A percentile compares a stretch with the other conserved stretches of the same genome.
Evolutionary conservation across 331 rosid genomes (phyloP).

Genomic region (Pyrus hybrid): DNA sequence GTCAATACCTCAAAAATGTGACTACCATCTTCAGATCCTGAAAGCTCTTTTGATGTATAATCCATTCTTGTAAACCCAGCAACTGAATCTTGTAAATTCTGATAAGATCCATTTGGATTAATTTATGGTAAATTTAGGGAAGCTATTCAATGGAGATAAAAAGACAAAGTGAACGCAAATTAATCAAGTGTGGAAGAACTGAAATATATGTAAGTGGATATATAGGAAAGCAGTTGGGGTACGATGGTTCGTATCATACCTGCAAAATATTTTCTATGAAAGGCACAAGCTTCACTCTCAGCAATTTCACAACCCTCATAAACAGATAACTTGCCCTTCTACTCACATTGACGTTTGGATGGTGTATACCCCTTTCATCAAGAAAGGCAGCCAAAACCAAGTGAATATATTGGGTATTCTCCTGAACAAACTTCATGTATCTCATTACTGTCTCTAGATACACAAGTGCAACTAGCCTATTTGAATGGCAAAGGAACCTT

Average conservation of each 20-base stretch:
- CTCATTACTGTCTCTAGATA: conserved; percentile 87
- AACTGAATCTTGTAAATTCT: conserved; percentile 76
- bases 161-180: neutral
- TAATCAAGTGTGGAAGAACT: neutral
- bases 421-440: conserved; percentile 76
- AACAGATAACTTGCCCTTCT: conserved; percentile 90
- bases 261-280: conserved; percentile 83
- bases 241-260: conserved; percentile 32
- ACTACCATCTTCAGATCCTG: conserved; percentile 88
- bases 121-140: neutral
- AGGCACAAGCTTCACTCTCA: conserved; percentile 85
- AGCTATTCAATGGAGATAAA: neutral
- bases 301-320: conserved; percentile 86
- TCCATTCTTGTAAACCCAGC: conserved; percentile 58
- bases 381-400: conserved; percentile 80
- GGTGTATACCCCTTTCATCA: conserved; percentile 96
- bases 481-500: conserved; percentile 78
- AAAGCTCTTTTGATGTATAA: conserved; percentile 45
- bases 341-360: conserved; percentile 71
- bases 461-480: conserved; percentile 88
- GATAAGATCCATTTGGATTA: conserved; percentile 11
- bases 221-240: conserved; percentile 10
- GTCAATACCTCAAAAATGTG: conserved; percentile 85
- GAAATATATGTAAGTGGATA: neutral
- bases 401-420: conserved; percentile 66